A percentile compares a stretch with the other conserved stretches of the same genome.
phyloP scores from a whole-genome alignment of 2,329 filamentous ascomycete species.

The Colletotrichum spinosum region DNA sequence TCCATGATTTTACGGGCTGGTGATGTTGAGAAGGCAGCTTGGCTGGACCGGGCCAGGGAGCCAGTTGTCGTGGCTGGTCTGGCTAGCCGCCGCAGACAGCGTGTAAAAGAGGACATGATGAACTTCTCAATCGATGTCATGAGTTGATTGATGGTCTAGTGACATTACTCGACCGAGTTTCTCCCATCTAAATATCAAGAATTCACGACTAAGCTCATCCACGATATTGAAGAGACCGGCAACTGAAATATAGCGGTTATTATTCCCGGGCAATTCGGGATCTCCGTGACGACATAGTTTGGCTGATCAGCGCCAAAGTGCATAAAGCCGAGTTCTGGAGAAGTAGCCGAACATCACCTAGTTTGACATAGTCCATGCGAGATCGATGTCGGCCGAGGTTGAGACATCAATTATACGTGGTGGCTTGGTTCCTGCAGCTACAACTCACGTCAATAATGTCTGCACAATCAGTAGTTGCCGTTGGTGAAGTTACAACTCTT shows the following conservation, averaged over 20 bases:
- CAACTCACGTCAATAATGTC: no score
- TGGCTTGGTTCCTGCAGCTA: no score
- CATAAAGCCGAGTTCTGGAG: conserved; percentile 28
- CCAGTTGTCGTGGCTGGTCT: conserved; percentile 7
- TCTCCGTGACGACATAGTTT: conserved; percentile 8
- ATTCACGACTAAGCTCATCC: neutral
- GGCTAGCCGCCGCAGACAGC: conserved; percentile 11
- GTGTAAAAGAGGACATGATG: conserved; percentile 8
- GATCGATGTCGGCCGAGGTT: neutral
- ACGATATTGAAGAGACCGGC: neutral
- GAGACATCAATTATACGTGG: no score
- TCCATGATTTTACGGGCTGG: conserved; percentile 69
- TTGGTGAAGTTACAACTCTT: no score
- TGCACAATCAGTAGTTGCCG: no score
- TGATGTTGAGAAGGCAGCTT: conserved; percentile 50
- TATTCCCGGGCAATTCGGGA: conserved; percentile 8
- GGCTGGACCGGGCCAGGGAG: neutral
- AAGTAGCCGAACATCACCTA: conserved; percentile 17
- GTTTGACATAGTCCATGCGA: neutral
- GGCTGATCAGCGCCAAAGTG: neutral
- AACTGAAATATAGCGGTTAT: neutral
- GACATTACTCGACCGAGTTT: neutral
- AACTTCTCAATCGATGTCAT: neutral
- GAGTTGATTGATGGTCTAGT: neutral
- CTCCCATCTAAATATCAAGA: neutral